Base-by-base conservation (phyloP, 2,329 filamentous ascomycete genomes). In the Claviceps digitariae region DNA sequence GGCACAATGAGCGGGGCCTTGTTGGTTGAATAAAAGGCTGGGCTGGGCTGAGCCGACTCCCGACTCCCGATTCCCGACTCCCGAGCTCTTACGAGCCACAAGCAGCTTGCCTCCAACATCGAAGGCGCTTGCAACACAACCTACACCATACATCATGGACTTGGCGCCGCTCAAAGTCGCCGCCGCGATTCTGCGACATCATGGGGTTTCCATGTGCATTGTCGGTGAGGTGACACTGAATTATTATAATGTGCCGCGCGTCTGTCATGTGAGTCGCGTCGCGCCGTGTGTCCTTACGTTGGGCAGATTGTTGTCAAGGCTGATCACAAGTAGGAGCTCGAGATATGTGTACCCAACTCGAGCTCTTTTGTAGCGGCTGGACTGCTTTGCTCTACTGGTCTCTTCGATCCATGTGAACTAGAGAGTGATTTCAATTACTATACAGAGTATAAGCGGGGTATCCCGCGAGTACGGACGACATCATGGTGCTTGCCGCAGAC, bases 211-310 rank as follows among this genome's bases (percentile, higher is more conserved):
- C 1, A 50, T 44, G 40, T 57, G 54, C 49, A 53, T 55, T 21
- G 31, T 51, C 1, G 57, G 57, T 29, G 55, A 58, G 43, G 20
- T 58, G n/a, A 54, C 36, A 13, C 44, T 57, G 12, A 56, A 57
- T 46, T 58, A 56, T 40, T 57, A 57, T 36, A 58, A 58, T 40
- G 55, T 55, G 53, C 57, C 52, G 25, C 54, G 55, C 17, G 54
- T 57, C 21, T 56, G 43, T 48, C 56, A 56, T 47, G 54, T 57
- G 20, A 8, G 52, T 49, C 20, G 45, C 25, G 2, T 15, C 2
- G 27, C 4, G 21, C 21, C 9, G 21, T 13, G 20, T n/a, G n/a
- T n/a, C n/a, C n/a, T n/a, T n/a, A n/a, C n/a, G n/a, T 23, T 44
- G 15, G 21, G 13, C 21, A 23, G 21, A 44, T 25, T 25, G 20